phyloP scores from a whole-genome alignment of 2,329 filamentous ascomycete genomes.

The Akanthomyces muscarius region DNA sequence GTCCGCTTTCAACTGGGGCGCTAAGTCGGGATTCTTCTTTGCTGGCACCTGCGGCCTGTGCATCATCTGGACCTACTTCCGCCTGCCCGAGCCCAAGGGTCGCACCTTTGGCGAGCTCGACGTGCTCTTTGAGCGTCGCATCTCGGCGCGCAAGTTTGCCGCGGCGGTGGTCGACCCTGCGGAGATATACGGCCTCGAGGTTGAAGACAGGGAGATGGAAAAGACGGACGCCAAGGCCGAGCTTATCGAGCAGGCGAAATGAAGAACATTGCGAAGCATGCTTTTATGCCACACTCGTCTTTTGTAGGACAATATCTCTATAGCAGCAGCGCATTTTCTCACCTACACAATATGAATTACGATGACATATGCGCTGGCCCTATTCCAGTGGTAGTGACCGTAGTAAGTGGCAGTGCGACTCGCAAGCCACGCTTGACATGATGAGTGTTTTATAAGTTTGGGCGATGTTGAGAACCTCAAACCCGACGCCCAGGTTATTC shows the following conservation, averaged over 20 bases:
- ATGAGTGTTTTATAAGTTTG: too few species aligned
- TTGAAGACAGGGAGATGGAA: background rate
- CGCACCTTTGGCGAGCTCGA: constrained; percentile 54
- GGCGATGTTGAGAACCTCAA: too few species aligned
- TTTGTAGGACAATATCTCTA: background rate
- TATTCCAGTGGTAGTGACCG: too few species aligned
- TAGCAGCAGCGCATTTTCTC: background rate
- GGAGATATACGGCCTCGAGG: constrained; percentile 9
- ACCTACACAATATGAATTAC: background rate
- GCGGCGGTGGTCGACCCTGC: constrained; percentile 24
- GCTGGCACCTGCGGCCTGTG: constrained; percentile 41
- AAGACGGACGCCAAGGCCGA: constrained; percentile 6
- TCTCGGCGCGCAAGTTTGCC: constrained; percentile 41
- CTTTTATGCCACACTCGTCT: background rate
- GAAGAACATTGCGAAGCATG: background rate
- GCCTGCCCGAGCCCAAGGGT: constrained; percentile 51
- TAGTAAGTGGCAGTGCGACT: too few species aligned
- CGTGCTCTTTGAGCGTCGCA: constrained; percentile 45
- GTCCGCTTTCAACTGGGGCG: constrained; percentile 44
- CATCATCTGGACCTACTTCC: constrained; percentile 48
- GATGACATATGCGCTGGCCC: too few species aligned
- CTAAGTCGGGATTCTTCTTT: constrained; percentile 46
- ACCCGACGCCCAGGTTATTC: too few species aligned
- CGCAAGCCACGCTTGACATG: too few species aligned
- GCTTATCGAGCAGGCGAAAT: constrained; percentile 7